phyloP scores from a whole-genome alignment of 345 rosid species.

The Pugionium cornutum region DNA sequence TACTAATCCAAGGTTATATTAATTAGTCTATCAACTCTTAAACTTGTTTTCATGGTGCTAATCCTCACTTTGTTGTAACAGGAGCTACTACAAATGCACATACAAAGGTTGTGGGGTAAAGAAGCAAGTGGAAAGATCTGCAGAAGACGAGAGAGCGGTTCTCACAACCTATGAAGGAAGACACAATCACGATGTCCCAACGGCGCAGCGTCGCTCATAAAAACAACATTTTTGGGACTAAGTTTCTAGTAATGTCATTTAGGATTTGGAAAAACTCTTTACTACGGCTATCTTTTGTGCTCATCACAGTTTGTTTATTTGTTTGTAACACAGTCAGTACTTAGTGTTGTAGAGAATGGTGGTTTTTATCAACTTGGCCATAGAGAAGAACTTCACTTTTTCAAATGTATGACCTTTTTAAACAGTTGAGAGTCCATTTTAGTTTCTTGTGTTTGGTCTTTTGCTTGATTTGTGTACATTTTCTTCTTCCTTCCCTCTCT shows the following conservation, averaged over 20 bases:
- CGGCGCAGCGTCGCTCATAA: constrained; percentile 66
- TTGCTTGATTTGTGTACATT: constrained; percentile 23
- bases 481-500: constrained; percentile 21
- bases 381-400: constrained; percentile 20
- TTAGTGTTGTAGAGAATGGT: constrained; percentile 34
- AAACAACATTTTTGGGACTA: constrained; percentile 44
- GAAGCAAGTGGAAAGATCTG: constrained; percentile 95
- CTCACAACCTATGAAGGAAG: constrained; percentile 99
- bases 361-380: constrained; percentile 21
- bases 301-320: constrained; percentile 39
- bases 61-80: constrained; percentile 30
- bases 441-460: constrained; percentile 26
- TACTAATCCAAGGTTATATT: constrained; percentile 85
- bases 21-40: background rate
- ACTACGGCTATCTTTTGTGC: constrained; percentile 29
- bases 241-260: constrained; percentile 39
- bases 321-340: constrained; percentile 38
- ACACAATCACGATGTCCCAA: constrained; percentile 89
- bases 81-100: constrained; percentile 98
- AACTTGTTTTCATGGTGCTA: constrained; percentile 27
- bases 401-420: constrained; percentile 18
- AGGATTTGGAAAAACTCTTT: constrained; percentile 33
- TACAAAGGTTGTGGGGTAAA: constrained; percentile 78
- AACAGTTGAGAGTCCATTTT: constrained; percentile 27
- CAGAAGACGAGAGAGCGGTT: constrained; percentile 83